Evolutionary conservation across 768 basidiomycete genomes (phyloP), one percentile per base, ranked within the genome.

Genomic region (Austroboletus eburneus): DNA sequence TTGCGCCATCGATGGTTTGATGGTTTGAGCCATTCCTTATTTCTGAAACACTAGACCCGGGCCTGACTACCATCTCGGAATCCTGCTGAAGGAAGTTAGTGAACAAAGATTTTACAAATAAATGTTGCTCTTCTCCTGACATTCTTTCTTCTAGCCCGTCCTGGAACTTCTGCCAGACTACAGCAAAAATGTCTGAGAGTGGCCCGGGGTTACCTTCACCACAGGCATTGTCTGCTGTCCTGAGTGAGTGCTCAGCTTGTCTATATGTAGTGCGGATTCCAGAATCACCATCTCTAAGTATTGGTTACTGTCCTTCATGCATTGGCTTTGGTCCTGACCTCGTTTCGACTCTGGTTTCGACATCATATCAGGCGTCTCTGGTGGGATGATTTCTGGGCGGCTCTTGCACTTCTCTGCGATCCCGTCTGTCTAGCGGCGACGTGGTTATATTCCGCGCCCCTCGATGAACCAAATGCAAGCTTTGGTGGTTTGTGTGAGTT

Each of bases 361-460:
- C 43, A 55, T 37, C 34, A 49, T 21, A 51, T 55, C 20, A 47
- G 49, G 39, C 54, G 54, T 10, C 46, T 62, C n/a, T 58, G 63
- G 65, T 66, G 52, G 57, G 63, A 65, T 30, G 65, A 65, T 33
- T 42, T 64, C 14, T 62, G 51, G 51, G 65, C 60, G 6, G 42
- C 50, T 22, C 34, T 58, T 16, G 39, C 57, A 14, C 49, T 59
- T 13, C 1, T 49, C 21, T 48, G 49, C 23, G 47, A 55, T 29
- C 21, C 36, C 0, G 23, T 45, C 35, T 52, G 54, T 35, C 27
- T 55, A 44, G 49, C 53, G 32, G 7, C 10, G 3, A 30, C 22
- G 22, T 63, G 62, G 62, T 37, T 24, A 1, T n/a, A 41, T 8
- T 22, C n/a, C 9, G 55, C 62, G 20, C 62, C 62, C 6, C 17